Base-by-base conservation (phyloP, 805 yeast species). In the Metschnikowia kunwiensis region DNA sequence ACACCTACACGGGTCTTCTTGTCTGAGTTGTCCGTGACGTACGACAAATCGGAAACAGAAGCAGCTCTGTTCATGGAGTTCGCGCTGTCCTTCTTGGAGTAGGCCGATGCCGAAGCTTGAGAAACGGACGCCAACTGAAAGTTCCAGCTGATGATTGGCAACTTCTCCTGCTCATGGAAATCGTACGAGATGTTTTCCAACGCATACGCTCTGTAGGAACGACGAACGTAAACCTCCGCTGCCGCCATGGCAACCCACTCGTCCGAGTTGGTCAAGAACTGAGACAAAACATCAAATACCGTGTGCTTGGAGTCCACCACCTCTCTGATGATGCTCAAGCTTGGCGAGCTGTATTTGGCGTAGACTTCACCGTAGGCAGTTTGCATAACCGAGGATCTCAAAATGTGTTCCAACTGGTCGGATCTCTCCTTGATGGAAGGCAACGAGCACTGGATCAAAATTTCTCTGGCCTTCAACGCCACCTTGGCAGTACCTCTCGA, bases 361-460 rank as follows among this genome's bases (percentile, higher is more conserved):
- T 71, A 66, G 30, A 82, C 74, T 52, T 86, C 95, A 53, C 97
- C 98, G 55, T 89, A 93, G 19, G 82, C 76, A 21, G 94, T 77
- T 52, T 85, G 88, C 51, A 89, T 85, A 32, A 93, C 97, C 24
- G 96, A 81, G 7, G 94, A 79, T 62, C 87, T 80, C 63, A 93
- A 75, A 53, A 93, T 93, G 61, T 91, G 97, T 69, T 94, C 97
- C 57, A 93, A 76, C 70, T 94, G 98, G 61, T 91, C 97, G 21
- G 95, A 82, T 70, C 97, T 81, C 67, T 93, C 99, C 63, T 86
- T 80, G 46, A 88, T 82, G 3, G 97, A 88, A 24, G 99, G 99
- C 66, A 93, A 74, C 20, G 97, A 87, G 61, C 97, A 93, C 72
- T 89, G 96, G 54, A 93, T 93, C 54, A 93, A 76, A 42, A 94